Conservation (phyloP, 805 yeast genomes). For the Metschnikowia chrysomelidarum region DNA sequence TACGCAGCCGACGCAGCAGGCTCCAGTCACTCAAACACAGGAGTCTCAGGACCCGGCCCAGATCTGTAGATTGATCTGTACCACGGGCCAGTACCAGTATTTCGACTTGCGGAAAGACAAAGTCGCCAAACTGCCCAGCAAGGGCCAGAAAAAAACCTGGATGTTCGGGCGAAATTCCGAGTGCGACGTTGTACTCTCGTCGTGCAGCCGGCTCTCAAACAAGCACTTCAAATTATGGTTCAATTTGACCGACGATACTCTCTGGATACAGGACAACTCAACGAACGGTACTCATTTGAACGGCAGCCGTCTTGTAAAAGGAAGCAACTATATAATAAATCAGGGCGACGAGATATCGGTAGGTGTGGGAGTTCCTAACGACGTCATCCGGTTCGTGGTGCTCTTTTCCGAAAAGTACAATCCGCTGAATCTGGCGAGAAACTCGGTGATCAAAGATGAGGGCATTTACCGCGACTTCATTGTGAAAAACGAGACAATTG, state of each 20-base stretch:
- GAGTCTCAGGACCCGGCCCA: conserved; percentile 23
- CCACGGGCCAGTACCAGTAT: conserved; percentile 52
- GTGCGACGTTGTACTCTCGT: conserved; percentile 62
- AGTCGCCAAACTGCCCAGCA: conserved; percentile 15
- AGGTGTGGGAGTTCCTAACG: conserved; percentile 80
- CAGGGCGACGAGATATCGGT: conserved; percentile 94
- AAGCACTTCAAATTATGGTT: conserved; percentile 72
- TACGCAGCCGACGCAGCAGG: conserved; percentile 24
- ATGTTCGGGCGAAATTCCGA: conserved; percentile 68
- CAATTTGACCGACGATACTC: conserved; percentile 50
- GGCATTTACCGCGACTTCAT: conserved; percentile 73
- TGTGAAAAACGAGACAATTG: conserved; percentile 80
- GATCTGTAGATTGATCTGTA: conserved; percentile 59
- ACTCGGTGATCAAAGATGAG: conserved; percentile 37
- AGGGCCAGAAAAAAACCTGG: conserved; percentile 47
- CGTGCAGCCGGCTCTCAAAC: conserved; percentile 66
- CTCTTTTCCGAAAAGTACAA: conserved; percentile 45
- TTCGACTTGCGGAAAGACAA: conserved; percentile 43
- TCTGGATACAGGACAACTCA: conserved; percentile 70
- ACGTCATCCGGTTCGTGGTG: conserved; percentile 53
- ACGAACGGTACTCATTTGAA: conserved; percentile 94
- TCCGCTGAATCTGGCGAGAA: conserved; percentile 27
- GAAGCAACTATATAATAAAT: conserved; percentile 73
- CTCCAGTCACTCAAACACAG: conserved; percentile 15
- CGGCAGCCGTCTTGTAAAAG: conserved; percentile 67